These are phyloP conservation scores for Chytriomyces sp. DNA, from an alignment of 192 early-diverging fungal species.

Conservation along the genomic window DNA sequence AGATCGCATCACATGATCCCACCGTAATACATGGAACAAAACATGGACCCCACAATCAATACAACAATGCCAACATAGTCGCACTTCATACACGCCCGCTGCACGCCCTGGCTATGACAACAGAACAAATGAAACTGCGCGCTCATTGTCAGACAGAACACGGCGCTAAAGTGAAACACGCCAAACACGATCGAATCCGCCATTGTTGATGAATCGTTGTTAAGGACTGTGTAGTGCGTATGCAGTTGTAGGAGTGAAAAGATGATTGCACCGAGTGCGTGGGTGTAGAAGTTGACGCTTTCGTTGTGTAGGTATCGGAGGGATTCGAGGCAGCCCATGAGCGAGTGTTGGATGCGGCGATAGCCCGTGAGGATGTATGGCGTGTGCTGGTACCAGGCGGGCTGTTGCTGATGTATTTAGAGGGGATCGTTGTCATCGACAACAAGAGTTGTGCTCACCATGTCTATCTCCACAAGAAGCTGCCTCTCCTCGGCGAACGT, in stretches of 20 bases:
- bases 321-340: conserved; percentile 73
- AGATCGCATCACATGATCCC: too few relatives aligned
- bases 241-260: conserved; percentile 51
- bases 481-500: neutral
- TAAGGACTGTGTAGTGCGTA: conserved; percentile 20
- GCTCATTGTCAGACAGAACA: conserved; percentile 79
- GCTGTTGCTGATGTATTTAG: neutral
- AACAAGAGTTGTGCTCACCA: neutral
- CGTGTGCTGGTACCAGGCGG: conserved; percentile 70
- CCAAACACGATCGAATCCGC: conserved; percentile 74
- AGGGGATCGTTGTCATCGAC: neutral
- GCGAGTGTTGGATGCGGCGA: conserved; percentile 76
- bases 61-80: conserved; percentile 92
- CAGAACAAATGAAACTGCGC: conserved; percentile 80
- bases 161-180: conserved; percentile 74
- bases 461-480: conserved; percentile 11
- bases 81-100: conserved; percentile 79
- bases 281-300: conserved; percentile 89
- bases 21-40: conserved; percentile 39
- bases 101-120: conserved; percentile 79
- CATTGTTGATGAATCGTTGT: conserved; percentile 46
- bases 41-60: conserved; percentile 68
- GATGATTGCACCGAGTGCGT: conserved; percentile 73
- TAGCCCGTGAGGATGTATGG: conserved; percentile 80
- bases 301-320: conserved; percentile 91